phyloP scores from a whole-genome alignment of 371 early-diverging fungal species.

The Circinella umbellata region DNA sequence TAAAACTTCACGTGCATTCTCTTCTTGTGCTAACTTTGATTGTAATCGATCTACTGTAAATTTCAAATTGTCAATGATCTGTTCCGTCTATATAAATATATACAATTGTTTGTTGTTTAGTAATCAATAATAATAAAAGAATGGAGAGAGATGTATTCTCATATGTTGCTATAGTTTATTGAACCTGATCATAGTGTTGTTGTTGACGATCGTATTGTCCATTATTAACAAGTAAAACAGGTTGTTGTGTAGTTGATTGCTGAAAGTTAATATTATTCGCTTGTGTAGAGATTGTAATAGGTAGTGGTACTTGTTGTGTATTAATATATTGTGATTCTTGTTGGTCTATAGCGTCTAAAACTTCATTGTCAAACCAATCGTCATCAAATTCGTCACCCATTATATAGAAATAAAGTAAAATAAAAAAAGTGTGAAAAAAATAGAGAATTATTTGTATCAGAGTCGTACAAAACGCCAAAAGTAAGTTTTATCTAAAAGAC shows the following conservation, averaged over 20 bases:
- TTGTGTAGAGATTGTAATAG: neutral
- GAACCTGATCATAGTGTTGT: neutral
- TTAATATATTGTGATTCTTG: constrained; percentile 13
- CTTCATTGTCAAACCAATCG: constrained; percentile 1
- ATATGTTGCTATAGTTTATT: neutral
- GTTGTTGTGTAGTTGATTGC: neutral
- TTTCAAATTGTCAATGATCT: neutral
- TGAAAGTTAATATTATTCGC: too few relatives aligned
- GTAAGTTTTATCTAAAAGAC: too few relatives aligned
- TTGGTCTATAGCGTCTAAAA: constrained; percentile 15
- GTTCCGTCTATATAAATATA: constrained; percentile 1
- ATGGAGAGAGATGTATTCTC: too few relatives aligned
- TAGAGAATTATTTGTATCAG: neutral
- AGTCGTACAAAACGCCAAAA: neutral
- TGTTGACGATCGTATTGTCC: neutral
- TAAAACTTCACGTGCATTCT: neutral
- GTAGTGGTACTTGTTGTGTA: constrained; percentile 14
- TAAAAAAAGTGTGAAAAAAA: neutral
- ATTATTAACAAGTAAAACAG: neutral
- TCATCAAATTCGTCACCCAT: constrained; percentile 19
- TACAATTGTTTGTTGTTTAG: neutral
- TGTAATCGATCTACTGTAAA: neutral
- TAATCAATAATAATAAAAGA: too few relatives aligned
- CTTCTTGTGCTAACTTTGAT: neutral
- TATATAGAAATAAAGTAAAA: neutral